phyloP scores from a whole-genome alignment of 2,329 filamentous ascomycete genomes.

The Botrytis hyacinthi region DNA sequence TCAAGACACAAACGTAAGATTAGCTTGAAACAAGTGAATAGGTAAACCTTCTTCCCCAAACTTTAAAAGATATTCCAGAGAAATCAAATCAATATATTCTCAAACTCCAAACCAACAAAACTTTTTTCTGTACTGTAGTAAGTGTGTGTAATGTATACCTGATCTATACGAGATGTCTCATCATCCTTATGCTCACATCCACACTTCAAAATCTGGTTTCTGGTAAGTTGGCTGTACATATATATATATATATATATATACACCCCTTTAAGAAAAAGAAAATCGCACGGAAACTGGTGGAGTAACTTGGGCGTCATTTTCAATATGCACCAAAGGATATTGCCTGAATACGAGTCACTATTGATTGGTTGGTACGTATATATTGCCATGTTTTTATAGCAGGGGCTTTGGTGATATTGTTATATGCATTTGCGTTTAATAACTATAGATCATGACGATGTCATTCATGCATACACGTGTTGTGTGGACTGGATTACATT shows the following conservation, averaged over 20 bases:
- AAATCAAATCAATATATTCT: neutral
- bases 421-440: neutral
- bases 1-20: neutral
- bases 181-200: neutral
- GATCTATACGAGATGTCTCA: neutral
- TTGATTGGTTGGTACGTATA: neutral
- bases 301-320: conserved; percentile 9
- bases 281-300: neutral
- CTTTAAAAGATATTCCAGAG: neutral
- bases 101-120: neutral
- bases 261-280: neutral
- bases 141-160: neutral
- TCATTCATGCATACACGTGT: neutral
- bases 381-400: neutral
- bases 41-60: neutral
- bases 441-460: neutral
- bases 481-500: neutral
- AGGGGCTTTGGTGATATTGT: neutral
- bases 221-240: neutral
- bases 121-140: neutral
- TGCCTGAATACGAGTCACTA: neutral
- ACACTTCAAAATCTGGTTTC: conserved; percentile 2
- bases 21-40: neutral
- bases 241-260: no score
- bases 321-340: neutral